These are phyloP conservation scores for Acanthamoeba castellanii DNA, from an alignment of 208 protist species.

Conservation along the genomic window DNA sequence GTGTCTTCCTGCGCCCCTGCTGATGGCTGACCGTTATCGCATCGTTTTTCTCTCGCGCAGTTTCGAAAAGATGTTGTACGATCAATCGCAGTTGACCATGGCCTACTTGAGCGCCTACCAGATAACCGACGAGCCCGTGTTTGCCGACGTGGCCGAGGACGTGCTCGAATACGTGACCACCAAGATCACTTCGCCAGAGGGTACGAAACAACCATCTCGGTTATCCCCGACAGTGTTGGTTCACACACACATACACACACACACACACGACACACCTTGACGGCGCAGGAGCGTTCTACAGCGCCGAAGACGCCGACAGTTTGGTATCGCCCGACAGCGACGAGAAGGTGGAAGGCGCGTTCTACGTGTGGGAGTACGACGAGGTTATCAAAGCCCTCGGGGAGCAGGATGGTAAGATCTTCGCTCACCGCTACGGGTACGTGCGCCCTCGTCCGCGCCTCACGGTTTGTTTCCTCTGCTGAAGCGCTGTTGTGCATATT, in stretches of 20 bases:
- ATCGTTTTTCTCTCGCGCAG: neutral
- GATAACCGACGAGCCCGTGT: slow-evolving; percentile 60
- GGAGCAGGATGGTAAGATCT: slow-evolving; percentile 50
- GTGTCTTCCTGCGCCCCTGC: neutral
- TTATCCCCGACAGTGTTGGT: neutral
- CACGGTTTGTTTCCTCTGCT: neutral
- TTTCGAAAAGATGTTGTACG: slow-evolving; percentile 81
- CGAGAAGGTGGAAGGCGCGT: slow-evolving; percentile 80
- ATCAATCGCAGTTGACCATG: slow-evolving; percentile 75
- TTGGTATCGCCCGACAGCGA: neutral
- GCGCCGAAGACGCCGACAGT: slow-evolving; percentile 83
- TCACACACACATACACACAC: neutral
- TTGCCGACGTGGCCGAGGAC: slow-evolving; percentile 25
- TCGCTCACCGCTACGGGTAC: slow-evolving; percentile 43
- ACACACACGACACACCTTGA: neutral
- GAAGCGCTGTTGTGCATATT: neutral
- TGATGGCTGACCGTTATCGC: neutral
- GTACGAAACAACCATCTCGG: neutral
- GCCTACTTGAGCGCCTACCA: slow-evolving; percentile 75
- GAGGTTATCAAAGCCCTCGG: slow-evolving; percentile 37
- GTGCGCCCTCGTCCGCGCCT: neutral
- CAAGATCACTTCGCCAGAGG: slow-evolving; percentile 50
- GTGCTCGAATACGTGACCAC: slow-evolving; percentile 74
- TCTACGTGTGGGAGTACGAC: slow-evolving; percentile 79
- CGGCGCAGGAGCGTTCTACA: slow-evolving; percentile 80